Evolutionary conservation across 129 eudicot species (phyloP).

Genomic region (Lactuca sativa): DNA sequence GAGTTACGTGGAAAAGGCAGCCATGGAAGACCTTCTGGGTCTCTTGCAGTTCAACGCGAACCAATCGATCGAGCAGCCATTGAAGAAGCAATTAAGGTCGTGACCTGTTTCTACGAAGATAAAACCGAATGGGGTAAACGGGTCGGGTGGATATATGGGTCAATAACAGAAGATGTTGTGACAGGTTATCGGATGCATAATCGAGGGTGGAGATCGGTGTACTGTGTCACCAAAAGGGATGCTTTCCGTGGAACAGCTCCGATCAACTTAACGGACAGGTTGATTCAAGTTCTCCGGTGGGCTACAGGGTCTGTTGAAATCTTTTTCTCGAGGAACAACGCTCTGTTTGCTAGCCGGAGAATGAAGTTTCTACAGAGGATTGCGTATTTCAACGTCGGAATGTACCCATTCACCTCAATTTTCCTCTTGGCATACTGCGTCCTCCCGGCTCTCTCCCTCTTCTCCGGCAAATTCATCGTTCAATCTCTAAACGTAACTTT

Average conservation of each 20-base stretch:
- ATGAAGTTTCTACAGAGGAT: conserved; percentile 56
- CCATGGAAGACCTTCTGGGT: conserved; percentile 55
- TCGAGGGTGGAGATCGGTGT: conserved; percentile 56
- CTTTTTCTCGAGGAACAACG: conserved; percentile 57
- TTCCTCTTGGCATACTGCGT: conserved; percentile 55
- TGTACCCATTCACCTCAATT: conserved; percentile 59
- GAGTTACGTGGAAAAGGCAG: conserved; percentile 39
- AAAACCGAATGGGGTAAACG: conserved; percentile 75
- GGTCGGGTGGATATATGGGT: conserved; percentile 83
- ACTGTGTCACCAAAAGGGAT: conserved; percentile 56
- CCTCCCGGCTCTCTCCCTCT: conserved; percentile 58
- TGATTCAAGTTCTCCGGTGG: conserved; percentile 64
- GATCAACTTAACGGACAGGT: conserved; percentile 54
- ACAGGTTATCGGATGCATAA: conserved; percentile 65
- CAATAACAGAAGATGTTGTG: conserved; percentile 65
- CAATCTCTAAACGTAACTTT: conserved; percentile 58
- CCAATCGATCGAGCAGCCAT: conserved; percentile 55
- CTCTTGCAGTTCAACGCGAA: conserved; percentile 51
- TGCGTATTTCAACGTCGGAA: conserved; percentile 65
- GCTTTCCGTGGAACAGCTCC: conserved; percentile 69
- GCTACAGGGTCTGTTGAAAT: conserved; percentile 64
- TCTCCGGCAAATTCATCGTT: conserved; percentile 68
- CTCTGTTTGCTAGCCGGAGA: conserved; percentile 46
- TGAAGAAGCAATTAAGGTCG: conserved; percentile 58
- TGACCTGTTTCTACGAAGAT: conserved; percentile 59